Evolutionary conservation across 495 filamentous ascomycete species (phyloP), one percentile per base, ranked within the genome.

Genomic region (Filosporella fistucella): DNA sequence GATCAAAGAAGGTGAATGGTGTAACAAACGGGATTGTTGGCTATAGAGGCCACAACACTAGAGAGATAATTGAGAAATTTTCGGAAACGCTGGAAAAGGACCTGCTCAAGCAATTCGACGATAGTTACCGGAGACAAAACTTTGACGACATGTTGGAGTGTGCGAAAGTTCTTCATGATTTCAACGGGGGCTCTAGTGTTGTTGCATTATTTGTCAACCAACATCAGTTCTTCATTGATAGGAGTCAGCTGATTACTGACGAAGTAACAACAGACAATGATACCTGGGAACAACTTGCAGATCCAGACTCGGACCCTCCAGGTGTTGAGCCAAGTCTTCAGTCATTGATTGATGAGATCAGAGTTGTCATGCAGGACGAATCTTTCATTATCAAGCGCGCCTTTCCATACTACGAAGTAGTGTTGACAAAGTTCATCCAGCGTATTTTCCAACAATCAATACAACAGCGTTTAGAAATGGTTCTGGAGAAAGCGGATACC

Each of bases 141-240:
- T 94, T 93, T 55, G 89, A 96, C 52, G 87, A 90, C 47, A 99
- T 99, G 94, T 81, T 82, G 67, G 88, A 90, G 53, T 97, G 94
- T 60, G 91, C 94, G 17, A 88, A 85, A 47, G 93, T 95, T 28
- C 73, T 99, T 52, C 76, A 91, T 60, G 93, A 96, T 70, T 99
- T 99, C 75, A 95, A 89, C 67, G 88, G 89, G 24, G 94, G 94
- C 26, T 79, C 86, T 38, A 96, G 89, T 66, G 93, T 96, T 38
- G 91, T 96, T 58, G 90, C 85, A 23, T 73, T 90, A 37, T 99
- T 96, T 61, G 91, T 99, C 55, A 99, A 99, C 65, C 94, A 99
- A 66, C 94, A 97, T 68, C 85, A 95, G 59, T 97, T 97, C 68
- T 99, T 99, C 68, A 96, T 99, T 56, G 90, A 96, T 55, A 74